A percentile compares a stretch with the other conserved stretches of the same genome.
Evolutionary conservation across 2,329 filamentous ascomycete species (phyloP).

Genomic region (Bipolaris cookei): DNA sequence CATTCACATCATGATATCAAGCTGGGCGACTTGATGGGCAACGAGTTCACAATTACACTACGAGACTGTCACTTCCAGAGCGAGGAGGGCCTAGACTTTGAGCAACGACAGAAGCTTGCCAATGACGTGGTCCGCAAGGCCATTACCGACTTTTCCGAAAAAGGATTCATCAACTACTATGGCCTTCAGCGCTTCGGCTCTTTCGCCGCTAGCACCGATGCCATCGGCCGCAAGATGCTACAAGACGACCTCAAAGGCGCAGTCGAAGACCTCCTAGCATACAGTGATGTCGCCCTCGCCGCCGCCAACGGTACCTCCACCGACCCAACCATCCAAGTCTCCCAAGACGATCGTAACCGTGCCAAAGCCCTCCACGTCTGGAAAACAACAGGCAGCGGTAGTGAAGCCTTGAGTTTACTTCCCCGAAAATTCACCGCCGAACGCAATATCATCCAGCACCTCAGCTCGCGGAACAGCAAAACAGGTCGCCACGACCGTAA

Average conservation of each 20-base stretch:
- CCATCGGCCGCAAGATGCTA: slow-evolving; percentile 82
- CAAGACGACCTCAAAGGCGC: slow-evolving; percentile 81
- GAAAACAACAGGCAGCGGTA: slow-evolving; percentile 64
- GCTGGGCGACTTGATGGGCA: slow-evolving; percentile 83
- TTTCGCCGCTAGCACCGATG: slow-evolving; percentile 83
- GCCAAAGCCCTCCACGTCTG: slow-evolving; percentile 81
- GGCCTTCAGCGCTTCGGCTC: slow-evolving; percentile 97
- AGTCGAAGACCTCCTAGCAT: slow-evolving; percentile 76
- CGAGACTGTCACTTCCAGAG: slow-evolving; percentile 77
- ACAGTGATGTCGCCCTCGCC: slow-evolving; percentile 67
- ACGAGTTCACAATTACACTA: slow-evolving; percentile 91
- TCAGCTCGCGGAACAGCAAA: slow-evolving; percentile 58
- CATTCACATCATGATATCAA: slow-evolving; percentile 75
- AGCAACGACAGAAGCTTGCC: slow-evolving; percentile 55
- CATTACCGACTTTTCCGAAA: slow-evolving; percentile 69
- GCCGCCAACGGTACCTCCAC: slow-evolving; percentile 54
- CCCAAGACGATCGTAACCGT: slow-evolving; percentile 77
- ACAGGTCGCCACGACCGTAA: slow-evolving; percentile 56
- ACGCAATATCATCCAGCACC: slow-evolving; percentile 75
- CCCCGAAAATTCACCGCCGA: slow-evolving; percentile 86
- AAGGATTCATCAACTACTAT: slow-evolving; percentile 97
- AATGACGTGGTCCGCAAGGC: slow-evolving; percentile 62
- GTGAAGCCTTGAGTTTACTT: slow-evolving; percentile 69
- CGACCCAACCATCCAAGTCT: slow-evolving; percentile 58
- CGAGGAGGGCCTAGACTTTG: slow-evolving; percentile 42